These are phyloP conservation scores for Pleurotus eryngii DNA, from an alignment of 768 basidiomycete genomes.

Conservation along the genomic window DNA sequence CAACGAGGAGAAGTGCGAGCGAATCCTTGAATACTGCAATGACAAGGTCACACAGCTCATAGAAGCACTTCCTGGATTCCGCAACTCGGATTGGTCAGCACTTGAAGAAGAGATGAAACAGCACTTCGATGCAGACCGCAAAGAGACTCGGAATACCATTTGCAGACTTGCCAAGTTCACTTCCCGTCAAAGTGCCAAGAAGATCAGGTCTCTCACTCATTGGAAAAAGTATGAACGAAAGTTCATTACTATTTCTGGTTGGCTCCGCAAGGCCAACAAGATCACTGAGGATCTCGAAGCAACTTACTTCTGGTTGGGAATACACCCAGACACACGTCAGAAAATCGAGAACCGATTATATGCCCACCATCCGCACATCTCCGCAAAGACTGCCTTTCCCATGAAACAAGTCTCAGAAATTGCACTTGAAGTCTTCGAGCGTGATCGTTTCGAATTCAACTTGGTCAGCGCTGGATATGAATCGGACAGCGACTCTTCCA, in stretches of 20 bases:
- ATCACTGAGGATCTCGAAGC: conserved; percentile 6
- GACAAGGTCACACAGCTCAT: not conserved
- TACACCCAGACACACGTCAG: not conserved
- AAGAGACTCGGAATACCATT: not conserved
- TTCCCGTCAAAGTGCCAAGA: not conserved
- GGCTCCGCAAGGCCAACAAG: conserved; percentile 9
- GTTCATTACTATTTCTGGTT: conserved; percentile 11
- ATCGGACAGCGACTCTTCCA: conserved; percentile 5
- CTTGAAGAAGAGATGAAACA: not conserved
- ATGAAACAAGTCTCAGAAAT: not conserved
- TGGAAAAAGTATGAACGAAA: conserved; percentile 10
- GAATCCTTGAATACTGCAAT: not conserved
- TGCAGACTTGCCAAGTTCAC: not conserved
- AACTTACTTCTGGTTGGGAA: conserved; percentile 13
- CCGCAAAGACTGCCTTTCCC: not conserved
- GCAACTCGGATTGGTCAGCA: not conserved
- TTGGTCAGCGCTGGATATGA: not conserved
- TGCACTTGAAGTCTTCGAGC: not conserved
- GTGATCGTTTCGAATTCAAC: conserved; percentile 7
- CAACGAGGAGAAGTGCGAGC: not conserved
- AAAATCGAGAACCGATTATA: not conserved
- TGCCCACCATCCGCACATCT: not conserved
- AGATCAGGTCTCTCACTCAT: conserved; percentile 1
- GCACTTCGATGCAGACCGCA: conserved; percentile 2
- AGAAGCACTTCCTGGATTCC: not conserved